A percentile compares a stretch with the other conserved stretches of the same genome.
phyloP scores from a whole-genome alignment of 495 filamentous ascomycete genomes.

The Friedmanniomyces endolithicus region DNA sequence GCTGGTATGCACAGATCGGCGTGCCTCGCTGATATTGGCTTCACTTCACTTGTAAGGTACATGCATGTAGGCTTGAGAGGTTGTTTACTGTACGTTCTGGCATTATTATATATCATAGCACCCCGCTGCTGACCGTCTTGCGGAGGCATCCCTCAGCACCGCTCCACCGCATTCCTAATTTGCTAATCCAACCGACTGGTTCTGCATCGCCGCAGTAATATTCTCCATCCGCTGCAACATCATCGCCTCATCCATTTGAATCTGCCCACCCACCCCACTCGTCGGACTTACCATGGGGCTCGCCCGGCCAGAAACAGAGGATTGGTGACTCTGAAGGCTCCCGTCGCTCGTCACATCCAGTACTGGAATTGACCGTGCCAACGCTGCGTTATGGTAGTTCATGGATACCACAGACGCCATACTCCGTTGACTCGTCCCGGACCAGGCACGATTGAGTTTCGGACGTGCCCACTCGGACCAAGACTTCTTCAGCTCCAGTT shows the following conservation, averaged over 20 bases:
- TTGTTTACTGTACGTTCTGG: neutral
- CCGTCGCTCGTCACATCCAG: neutral
- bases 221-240: constrained; percentile 15
- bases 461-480: constrained; percentile 20
- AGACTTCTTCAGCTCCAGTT: constrained; percentile 24
- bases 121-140: no score
- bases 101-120: no score
- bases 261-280: neutral
- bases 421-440: constrained; percentile 7
- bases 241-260: constrained; percentile 13
- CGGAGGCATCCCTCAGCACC: no score
- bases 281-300: constrained; percentile 12
- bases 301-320: neutral
- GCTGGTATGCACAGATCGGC: no score
- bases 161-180: neutral
- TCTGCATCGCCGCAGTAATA: constrained; percentile 7
- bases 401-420: neutral
- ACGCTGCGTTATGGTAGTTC: neutral
- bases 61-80: neutral
- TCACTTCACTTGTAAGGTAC: no score
- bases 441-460: constrained; percentile 14
- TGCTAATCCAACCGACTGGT: neutral
- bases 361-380: neutral
- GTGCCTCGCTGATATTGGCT: no score
- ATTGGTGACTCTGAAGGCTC: neutral